A percentile compares a stretch with the other conserved stretches of the same genome.
Conservation (phyloP, 345 rosid species). For the Acer saccharum region DNA sequence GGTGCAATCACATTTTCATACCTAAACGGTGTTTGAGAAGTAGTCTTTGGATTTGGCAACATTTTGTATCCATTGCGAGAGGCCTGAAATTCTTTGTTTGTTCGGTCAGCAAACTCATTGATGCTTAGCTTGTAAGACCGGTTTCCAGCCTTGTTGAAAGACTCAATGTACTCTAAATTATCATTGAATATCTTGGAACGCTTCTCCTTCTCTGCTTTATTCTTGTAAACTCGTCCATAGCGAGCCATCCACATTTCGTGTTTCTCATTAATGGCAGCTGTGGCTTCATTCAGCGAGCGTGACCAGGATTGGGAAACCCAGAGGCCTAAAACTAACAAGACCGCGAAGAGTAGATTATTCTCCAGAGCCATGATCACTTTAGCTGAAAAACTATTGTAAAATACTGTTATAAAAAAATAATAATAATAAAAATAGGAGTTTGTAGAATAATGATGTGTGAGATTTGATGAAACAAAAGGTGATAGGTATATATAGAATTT, state of each 20-base stretch:
- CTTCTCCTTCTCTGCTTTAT: conserved; percentile 23
- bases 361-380: not conserved
- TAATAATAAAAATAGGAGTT: too few relatives aligned
- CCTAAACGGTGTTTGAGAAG: not conserved
- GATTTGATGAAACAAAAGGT: not conserved
- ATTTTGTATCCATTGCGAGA: conserved; percentile 19
- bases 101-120: conserved; percentile 40
- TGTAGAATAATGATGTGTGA: not conserved
- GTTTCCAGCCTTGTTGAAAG: conserved; percentile 26
- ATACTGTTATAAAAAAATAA: too few relatives aligned
- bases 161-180: conserved; percentile 31
- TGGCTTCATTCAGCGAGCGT: conserved; percentile 20
- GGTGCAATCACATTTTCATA: conserved; percentile 23
- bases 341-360: conserved; percentile 1
- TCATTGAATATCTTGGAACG: conserved; percentile 34
- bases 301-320: conserved; percentile 28
- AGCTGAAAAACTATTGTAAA: not conserved
- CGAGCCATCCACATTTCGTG: conserved; percentile 33
- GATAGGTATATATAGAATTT: conserved; percentile 4
- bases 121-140: conserved; percentile 30
- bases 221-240: conserved; percentile 15
- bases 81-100: conserved; percentile 28
- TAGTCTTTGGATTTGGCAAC: not conserved
- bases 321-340: conserved; percentile 7
- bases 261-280: conserved; percentile 19